These are phyloP conservation scores for Ehretia macrophylla DNA, from an alignment of 257 asterid species.

Conservation along the genomic window DNA sequence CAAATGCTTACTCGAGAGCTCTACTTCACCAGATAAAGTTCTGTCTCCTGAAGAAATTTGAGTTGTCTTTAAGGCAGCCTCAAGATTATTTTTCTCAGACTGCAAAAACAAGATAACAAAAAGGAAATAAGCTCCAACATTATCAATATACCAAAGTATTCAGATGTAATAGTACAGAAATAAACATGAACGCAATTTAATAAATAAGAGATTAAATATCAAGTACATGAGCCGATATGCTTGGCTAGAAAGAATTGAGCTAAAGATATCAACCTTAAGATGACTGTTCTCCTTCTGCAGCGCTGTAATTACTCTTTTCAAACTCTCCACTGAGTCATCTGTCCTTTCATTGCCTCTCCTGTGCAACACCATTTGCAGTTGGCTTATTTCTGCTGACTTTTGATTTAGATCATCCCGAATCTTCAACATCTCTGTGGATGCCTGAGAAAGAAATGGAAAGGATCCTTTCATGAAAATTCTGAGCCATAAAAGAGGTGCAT, in stretches of 20 bases:
- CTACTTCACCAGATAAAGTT: conserved; percentile 26
- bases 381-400: conserved; percentile 55
- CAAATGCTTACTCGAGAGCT: conserved; percentile 23
- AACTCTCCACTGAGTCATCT: conserved; percentile 36
- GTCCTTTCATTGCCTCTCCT: conserved; percentile 42
- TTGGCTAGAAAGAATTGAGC: not conserved
- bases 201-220: not conserved
- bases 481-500: not conserved
- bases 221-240: not conserved
- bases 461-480: not conserved
- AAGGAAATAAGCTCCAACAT: conserved; percentile 13
- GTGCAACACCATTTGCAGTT: conserved; percentile 58
- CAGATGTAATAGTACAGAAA: too few relatives aligned
- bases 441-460: conserved; percentile 32
- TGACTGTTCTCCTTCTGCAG: conserved; percentile 66
- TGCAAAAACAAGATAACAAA: conserved; percentile 38
- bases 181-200: too few relatives aligned
- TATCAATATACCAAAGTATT: not conserved
- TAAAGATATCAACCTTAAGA: conserved; percentile 56
- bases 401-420: conserved; percentile 55
- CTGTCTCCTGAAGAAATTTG: conserved; percentile 34
- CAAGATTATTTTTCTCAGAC: conserved; percentile 69
- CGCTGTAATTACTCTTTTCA: conserved; percentile 46
- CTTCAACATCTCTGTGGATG: conserved; percentile 48
- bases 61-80: conserved; percentile 54